These are phyloP conservation scores for Blastobotrys robertii DNA, from an alignment of 805 yeast genomes.

Conservation along the genomic window DNA sequence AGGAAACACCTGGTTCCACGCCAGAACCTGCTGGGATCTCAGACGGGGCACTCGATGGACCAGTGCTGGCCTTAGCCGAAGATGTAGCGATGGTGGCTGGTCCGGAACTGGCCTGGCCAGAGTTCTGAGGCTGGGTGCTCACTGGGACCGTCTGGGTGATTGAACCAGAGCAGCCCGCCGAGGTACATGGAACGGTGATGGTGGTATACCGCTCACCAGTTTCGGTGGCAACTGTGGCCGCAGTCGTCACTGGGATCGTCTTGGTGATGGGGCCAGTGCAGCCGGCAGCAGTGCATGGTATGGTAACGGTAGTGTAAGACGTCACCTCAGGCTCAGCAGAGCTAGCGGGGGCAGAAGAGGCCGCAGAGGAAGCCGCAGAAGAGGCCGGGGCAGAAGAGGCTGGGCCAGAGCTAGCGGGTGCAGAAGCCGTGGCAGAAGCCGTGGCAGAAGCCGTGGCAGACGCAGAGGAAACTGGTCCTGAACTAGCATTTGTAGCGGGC, in stretches of 20 bases:
- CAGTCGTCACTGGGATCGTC: constrained; percentile 1
- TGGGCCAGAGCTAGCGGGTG: not conserved
- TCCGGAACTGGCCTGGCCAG: not conserved
- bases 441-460: not conserved
- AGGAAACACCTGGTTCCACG: not conserved
- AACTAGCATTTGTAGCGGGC: not conserved
- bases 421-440: not conserved
- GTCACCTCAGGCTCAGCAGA: not conserved
- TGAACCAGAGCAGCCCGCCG: not conserved
- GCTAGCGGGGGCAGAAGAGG: not conserved
- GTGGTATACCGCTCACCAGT: constrained; percentile 6
- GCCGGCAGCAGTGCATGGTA: not conserved
- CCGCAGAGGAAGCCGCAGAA: not conserved
- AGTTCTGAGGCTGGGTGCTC: not conserved
- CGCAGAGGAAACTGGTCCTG: not conserved
- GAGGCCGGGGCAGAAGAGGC: not conserved
- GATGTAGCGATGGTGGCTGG: not conserved
- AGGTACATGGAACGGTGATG: constrained; percentile 2
- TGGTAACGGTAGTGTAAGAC: not conserved
- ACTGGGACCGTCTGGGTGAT: not conserved
- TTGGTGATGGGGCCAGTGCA: not conserved
- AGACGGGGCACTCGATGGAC: not conserved
- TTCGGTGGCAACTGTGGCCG: not conserved
- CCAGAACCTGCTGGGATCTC: not conserved
- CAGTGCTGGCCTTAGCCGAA: not conserved